Conservation (phyloP, 1,284 basidiomycete species). For the Tilletia setariae region DNA sequence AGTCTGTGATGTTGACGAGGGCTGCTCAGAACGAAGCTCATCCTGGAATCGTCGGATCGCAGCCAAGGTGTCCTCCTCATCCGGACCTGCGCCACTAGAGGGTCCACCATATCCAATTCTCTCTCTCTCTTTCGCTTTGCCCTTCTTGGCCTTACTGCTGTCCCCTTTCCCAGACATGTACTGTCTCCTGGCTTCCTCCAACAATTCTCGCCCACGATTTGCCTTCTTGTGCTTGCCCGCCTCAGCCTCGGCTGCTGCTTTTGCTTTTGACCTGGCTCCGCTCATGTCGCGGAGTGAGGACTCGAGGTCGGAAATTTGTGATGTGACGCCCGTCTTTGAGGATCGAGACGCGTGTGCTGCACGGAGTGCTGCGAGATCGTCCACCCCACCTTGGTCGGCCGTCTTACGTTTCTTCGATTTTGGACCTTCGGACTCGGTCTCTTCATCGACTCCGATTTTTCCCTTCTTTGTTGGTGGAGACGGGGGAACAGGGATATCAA, state of each 20-base stretch:
- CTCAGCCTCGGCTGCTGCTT: slow-evolving; percentile 21
- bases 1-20: not conserved
- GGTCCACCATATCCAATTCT: not conserved
- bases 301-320: slow-evolving; percentile 22
- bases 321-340: not conserved
- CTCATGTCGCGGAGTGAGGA: slow-evolving; percentile 20
- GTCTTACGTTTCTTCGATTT: not conserved
- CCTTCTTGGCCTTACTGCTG: not conserved
- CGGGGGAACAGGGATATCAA: slow-evolving; percentile 15
- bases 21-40: slow-evolving; percentile 18
- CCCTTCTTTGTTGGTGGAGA: not conserved
- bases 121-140: not conserved
- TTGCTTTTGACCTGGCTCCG: not conserved
- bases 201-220: slow-evolving; percentile 19
- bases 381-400: not conserved
- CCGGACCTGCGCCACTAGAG: not conserved
- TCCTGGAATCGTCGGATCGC: slow-evolving; percentile 30
- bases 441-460: not conserved
- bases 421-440: not conserved
- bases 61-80: slow-evolving; percentile 24
- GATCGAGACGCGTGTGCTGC: not conserved
- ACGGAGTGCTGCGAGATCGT: not conserved
- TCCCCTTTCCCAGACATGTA: slow-evolving; percentile 10
- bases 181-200: slow-evolving; percentile 21
- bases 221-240: slow-evolving; percentile 16